These are phyloP conservation scores for Cyberlindnera euphorbiae DNA, from an alignment of 805 yeast genomes.

Conservation along the genomic window DNA sequence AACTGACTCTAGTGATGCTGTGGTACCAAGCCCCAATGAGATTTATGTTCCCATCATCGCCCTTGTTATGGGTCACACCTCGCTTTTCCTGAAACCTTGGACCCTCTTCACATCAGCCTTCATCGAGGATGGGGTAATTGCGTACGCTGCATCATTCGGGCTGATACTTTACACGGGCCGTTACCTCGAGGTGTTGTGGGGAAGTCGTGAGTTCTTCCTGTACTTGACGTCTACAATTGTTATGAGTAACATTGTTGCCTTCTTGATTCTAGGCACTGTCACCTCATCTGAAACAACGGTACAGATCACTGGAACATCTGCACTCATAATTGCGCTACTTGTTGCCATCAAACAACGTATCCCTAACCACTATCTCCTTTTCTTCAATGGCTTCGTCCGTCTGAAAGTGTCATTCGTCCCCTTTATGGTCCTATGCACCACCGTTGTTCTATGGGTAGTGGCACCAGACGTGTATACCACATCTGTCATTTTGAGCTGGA, in stretches of 20 bases:
- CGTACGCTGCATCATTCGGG: conserved; percentile 33
- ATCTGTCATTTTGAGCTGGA: conserved; percentile 10
- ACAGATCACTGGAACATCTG: conserved; percentile 17
- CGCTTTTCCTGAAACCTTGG: conserved; percentile 43
- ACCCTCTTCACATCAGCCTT: conserved; percentile 42
- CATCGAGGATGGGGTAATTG: conserved; percentile 40
- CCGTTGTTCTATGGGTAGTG: conserved; percentile 19
- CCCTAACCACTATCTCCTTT: conserved; percentile 46
- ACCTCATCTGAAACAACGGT: conserved; percentile 3
- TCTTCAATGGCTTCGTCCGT: conserved; percentile 41
- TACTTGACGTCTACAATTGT: conserved; percentile 35
- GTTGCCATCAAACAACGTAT: conserved; percentile 54
- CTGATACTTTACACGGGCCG: conserved; percentile 45
- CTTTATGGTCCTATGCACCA: conserved; percentile 25
- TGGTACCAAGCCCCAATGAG: conserved; percentile 39
- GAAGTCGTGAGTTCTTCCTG: conserved; percentile 39
- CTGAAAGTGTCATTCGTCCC: conserved; percentile 27
- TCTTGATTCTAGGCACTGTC: conserved; percentile 23
- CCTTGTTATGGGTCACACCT: conserved; percentile 41
- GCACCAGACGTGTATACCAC: conserved; percentile 6
- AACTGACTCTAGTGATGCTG: neutral
- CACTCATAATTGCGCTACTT: conserved; percentile 38
- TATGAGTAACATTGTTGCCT: conserved; percentile 33
- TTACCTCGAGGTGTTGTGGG: conserved; percentile 54
- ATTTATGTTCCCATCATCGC: conserved; percentile 47